Evolutionary conservation across 1,139 yeast genomes (phyloP), one percentile per base, ranked within the genome.

Genomic region (Candida tropicalis): DNA sequence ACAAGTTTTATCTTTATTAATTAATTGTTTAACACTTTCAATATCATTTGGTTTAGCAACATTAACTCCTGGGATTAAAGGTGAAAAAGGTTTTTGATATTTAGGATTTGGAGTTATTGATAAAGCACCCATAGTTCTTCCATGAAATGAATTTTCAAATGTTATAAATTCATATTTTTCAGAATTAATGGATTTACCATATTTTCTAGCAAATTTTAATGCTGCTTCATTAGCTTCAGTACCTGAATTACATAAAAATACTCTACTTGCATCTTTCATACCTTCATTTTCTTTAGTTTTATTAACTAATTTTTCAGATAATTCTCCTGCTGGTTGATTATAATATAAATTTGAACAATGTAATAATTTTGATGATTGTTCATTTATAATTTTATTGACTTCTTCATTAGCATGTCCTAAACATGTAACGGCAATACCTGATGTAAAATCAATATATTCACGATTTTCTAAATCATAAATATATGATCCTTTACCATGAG

Each of bases 211-310:
- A 70, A 93, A 93, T 63, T 93, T 93, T 56, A 93, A 68, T 0
- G 99, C 99, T 1, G 98, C 99, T 63, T 93, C 99, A 59, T 91
- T 93, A 44, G 99, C 98, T 65, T 93, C 99, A 7, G 98, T 84
- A 39, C 99, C 99, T 0, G 96, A 86, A 60, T 91, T 93, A 59
- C 95, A 84, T 47, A 93, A 69, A 57, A 93, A 93, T n/a, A 90
- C 96, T 47, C 84, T 73, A 25, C 87, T 72, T 2, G 97, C 96
- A 54, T 82, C 76, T 41, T 72, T 64, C 89, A 89, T 88, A 13
- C 95, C 97, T 11, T 91, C 95, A 35, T 81, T 70, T 34, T 70
- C 67, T 49, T 72, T 72, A 3, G 99, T 93, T 43, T 78, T 75
- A 36, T 79, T 78, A 2, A 93, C 84, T 39, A 93, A 67, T 49